Evolutionary conservation across 306 rosid species (phyloP).

Genomic region (Acacia acuminata): DNA sequence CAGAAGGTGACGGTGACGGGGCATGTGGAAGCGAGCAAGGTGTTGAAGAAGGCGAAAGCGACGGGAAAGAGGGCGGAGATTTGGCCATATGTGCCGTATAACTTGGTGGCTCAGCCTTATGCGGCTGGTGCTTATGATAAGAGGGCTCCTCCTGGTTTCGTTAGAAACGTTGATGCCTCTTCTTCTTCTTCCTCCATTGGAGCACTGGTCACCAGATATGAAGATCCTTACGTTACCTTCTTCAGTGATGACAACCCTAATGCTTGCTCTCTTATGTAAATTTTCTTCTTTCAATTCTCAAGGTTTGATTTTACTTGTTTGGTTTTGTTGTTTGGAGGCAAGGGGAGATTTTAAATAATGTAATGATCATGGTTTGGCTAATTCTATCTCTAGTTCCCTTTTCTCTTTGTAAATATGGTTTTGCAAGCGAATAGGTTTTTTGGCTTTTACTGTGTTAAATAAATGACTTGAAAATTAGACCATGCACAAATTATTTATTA

Average conservation of each 20-base stretch:
- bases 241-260: constrained; percentile 97
- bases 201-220: constrained; percentile 43
- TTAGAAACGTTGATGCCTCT: constrained; percentile 63
- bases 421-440: background rate
- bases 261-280: constrained; percentile 30
- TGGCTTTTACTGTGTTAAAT: background rate
- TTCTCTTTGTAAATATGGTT: background rate
- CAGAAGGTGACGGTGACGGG: constrained; percentile 90
- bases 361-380: background rate
- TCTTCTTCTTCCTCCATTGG: constrained; percentile 30
- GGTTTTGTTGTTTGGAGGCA: background rate
- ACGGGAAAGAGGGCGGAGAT: constrained; percentile 85
- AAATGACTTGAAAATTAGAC: background rate
- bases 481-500: background rate
- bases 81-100: constrained; percentile 92
- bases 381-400: background rate
- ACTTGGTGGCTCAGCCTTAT: constrained; percentile 71
- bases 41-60: constrained; percentile 79
- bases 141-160: constrained; percentile 92
- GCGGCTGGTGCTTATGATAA: constrained; percentile 76
- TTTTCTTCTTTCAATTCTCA: background rate
- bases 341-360: constrained; percentile 29
- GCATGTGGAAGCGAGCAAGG: constrained; percentile 75
- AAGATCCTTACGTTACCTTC: constrained; percentile 65
- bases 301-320: background rate